Evolutionary conservation across 495 filamentous ascomycete species (phyloP), one percentile per base, ranked within the genome.

Genomic region (Lasiosphaeriaceae sp.): DNA sequence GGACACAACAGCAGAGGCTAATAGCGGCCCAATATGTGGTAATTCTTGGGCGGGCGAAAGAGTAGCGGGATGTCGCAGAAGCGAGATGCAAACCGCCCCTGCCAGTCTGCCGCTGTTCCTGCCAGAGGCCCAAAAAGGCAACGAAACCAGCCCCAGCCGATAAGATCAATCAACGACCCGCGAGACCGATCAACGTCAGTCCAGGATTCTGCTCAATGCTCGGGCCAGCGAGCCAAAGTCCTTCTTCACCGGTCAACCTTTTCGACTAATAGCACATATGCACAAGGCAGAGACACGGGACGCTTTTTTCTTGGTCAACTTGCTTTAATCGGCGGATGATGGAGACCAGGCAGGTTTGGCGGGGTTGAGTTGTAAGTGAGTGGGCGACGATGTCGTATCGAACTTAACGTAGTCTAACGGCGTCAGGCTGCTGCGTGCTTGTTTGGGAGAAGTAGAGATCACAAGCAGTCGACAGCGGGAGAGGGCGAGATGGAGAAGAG

Each of bases 21-120:
- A 64, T 54, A 47, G 56, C 54, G 59, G 43, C 56, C 54, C 64
- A 66, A 63, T 66, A 60, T 61, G 52, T 59, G 52, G 61, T 58
- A 59, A 56, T 55, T 61, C 37, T 47, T 44, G 49, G 46, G 44
- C 50, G 52, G 45, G 53, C 47, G 57, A 47, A 35, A 47, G 50
- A 12, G 19, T 31, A 17, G 29, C 48, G 43, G 52, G 44, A 58
- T 48, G 55, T 19, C 37, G 52, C 48, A 60, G 57, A 49, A 31
- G 54, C 54, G 46, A 56, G 45, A 56, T 47, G 44, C 47, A 47
- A 23, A 17, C 23, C 41, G 46, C 19, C 16, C 54, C 47, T 50
- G 46, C 31, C 48, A 23, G 45, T 26, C 39, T 39, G 2, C 22
- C 17, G 31, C 16, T 41, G n/a, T 19, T 37, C 35, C 50, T 52